Percentiles rank a stretch among this genome's conserved stretches.
Conservation (phyloP, 495 filamentous ascomycete species). For the Xylaria bambusicola region DNA sequence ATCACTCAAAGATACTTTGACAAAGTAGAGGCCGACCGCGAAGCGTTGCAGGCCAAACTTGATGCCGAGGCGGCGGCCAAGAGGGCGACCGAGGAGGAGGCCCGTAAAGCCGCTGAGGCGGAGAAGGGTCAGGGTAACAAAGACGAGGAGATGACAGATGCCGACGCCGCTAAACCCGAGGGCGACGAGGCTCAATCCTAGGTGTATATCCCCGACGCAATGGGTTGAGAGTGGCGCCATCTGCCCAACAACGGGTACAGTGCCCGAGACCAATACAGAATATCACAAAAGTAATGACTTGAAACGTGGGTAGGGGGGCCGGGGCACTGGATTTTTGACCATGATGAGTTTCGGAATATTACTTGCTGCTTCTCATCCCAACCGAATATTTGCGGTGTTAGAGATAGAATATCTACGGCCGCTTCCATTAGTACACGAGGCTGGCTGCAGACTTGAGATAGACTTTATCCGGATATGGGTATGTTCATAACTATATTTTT, state of each 20-base stretch:
- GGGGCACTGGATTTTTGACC: slow-evolving; percentile 7
- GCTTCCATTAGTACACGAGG: slow-evolving; percentile 9
- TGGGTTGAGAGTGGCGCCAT: too few relatives aligned
- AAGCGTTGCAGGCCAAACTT: slow-evolving; percentile 69
- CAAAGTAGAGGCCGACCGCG: slow-evolving; percentile 86
- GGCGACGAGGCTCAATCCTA: slow-evolving; percentile 37
- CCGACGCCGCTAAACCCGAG: slow-evolving; percentile 51
- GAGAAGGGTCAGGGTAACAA: slow-evolving; percentile 44
- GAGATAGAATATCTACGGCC: slow-evolving; percentile 18
- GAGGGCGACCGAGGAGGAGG: slow-evolving; percentile 68
- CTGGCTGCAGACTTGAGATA: slow-evolving; percentile 15
- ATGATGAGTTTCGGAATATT: too few relatives aligned
- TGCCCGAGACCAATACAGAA: too few relatives aligned
- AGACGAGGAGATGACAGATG: slow-evolving; percentile 62
- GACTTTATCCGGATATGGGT: slow-evolving; percentile 16
- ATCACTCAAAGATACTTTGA: slow-evolving; percentile 94
- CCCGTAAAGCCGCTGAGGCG: slow-evolving; percentile 49
- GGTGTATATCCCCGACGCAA: slow-evolving; percentile 9
- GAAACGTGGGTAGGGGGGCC: slow-evolving; percentile 5
- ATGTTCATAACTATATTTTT: slow-evolving; percentile 5
- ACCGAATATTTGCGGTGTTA: slow-evolving; percentile 12
- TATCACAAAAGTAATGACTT: slow-evolving; percentile 21
- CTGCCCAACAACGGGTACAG: too few relatives aligned
- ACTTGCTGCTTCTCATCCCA: slow-evolving; percentile 7
- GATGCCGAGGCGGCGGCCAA: slow-evolving; percentile 85